Evolutionary conservation across 1,284 basidiomycete species (phyloP).

Genomic region (Schizophyllum amplum): DNA sequence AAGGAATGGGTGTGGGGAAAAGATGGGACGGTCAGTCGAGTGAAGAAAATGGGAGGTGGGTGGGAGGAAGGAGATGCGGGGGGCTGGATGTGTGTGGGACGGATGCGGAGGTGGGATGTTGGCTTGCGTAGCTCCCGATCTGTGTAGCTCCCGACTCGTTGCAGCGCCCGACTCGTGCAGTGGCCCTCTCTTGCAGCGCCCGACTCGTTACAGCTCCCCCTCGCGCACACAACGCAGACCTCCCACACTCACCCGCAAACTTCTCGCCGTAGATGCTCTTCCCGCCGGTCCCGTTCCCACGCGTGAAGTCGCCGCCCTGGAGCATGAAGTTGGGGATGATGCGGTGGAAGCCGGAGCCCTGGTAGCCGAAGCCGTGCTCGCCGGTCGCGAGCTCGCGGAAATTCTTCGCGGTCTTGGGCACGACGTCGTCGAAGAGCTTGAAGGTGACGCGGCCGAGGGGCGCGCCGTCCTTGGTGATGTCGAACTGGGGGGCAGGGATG

Average conservation of each 20-base stretch:
- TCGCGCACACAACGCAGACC: too few species aligned
- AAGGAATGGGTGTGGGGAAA: too few species aligned
- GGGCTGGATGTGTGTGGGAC: too few species aligned
- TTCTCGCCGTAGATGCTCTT: slow-evolving; percentile 87
- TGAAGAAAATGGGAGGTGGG: too few species aligned
- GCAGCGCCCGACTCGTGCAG: too few species aligned
- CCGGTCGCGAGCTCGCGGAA: slow-evolving; percentile 74
- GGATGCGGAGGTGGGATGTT: too few species aligned
- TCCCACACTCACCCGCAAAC: slow-evolving; percentile 55
- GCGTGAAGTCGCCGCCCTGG: slow-evolving; percentile 75
- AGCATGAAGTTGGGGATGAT: slow-evolving; percentile 83
- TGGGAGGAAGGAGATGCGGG: too few species aligned
- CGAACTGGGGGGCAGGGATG: slow-evolving; percentile 46
- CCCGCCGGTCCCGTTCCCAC: slow-evolving; percentile 78
- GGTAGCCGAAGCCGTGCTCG: slow-evolving; percentile 55
- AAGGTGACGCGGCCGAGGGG: slow-evolving; percentile 71
- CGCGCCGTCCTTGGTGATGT: slow-evolving; percentile 65
- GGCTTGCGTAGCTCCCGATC: too few species aligned
- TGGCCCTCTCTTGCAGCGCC: too few species aligned
- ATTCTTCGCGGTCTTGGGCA: slow-evolving; percentile 76
- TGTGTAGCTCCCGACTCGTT: too few species aligned
- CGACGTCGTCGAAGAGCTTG: slow-evolving; percentile 60
- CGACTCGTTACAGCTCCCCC: too few species aligned
- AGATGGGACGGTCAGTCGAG: too few species aligned
- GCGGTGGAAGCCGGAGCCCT: slow-evolving; percentile 72